These are phyloP conservation scores for Sambucus nigra DNA, from an alignment of 129 eudicot genomes.

Conservation along the genomic window DNA sequence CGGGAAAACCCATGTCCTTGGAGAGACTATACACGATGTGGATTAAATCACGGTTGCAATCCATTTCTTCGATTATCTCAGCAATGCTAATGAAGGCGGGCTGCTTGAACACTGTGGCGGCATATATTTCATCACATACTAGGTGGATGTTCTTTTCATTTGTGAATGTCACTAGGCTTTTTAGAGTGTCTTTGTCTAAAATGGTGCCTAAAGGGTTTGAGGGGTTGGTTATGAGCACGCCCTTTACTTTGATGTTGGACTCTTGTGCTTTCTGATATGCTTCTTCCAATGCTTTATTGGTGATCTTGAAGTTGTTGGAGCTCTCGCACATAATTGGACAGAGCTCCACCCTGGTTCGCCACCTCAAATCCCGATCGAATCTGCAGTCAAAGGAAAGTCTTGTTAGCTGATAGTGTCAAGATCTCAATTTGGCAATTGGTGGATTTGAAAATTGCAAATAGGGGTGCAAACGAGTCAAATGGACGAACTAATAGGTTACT, in stretches of 20 bases:
- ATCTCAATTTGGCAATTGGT: too few species aligned
- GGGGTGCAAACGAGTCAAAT: neutral
- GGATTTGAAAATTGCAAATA: too few species aligned
- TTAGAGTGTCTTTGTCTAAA: slow-evolving; percentile 20
- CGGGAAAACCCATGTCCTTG: slow-evolving; percentile 78
- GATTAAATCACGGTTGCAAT: slow-evolving; percentile 24
- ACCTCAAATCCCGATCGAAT: slow-evolving; percentile 31
- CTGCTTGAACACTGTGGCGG: slow-evolving; percentile 29
- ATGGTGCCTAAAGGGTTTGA: slow-evolving; percentile 33
- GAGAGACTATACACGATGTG: slow-evolving; percentile 77
- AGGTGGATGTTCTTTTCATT: slow-evolving; percentile 30
- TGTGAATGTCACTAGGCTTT: slow-evolving; percentile 13
- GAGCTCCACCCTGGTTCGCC: slow-evolving; percentile 34
- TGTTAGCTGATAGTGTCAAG: neutral
- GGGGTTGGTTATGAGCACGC: slow-evolving; percentile 30
- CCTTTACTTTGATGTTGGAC: slow-evolving; percentile 22
- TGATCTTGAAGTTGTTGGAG: slow-evolving; percentile 34
- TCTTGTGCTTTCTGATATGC: slow-evolving; percentile 25
- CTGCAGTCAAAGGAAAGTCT: slow-evolving; percentile 13
- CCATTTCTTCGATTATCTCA: slow-evolving; percentile 14
- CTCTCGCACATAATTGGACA: slow-evolving; percentile 31
- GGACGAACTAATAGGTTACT: too few species aligned
- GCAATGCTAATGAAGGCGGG: slow-evolving; percentile 31
- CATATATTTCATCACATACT: slow-evolving; percentile 32
- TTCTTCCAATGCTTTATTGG: slow-evolving; percentile 18